Percentiles rank a stretch among this genome's conserved stretches.
Evolutionary conservation across 139 green algal species (phyloP).

Genomic region (Chlamydomonas sp.): DNA sequence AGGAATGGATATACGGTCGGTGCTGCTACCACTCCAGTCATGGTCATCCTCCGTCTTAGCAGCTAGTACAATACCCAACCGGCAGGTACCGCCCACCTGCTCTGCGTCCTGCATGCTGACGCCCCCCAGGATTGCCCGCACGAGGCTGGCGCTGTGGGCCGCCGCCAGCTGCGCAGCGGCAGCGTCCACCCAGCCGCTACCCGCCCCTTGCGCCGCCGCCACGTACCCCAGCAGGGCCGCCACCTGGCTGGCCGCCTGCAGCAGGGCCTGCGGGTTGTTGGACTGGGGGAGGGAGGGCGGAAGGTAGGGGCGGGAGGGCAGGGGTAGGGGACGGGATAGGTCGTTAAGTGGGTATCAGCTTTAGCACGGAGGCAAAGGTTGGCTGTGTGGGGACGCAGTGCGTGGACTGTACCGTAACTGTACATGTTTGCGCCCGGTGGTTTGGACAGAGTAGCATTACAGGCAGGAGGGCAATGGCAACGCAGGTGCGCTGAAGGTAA

Average conservation of each 20-base stretch:
- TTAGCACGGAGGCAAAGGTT: background rate
- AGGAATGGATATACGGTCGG: background rate
- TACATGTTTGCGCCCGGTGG: too few relatives aligned
- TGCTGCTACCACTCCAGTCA: too few relatives aligned
- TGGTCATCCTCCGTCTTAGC: too few relatives aligned
- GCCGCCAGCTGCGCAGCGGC: too few relatives aligned
- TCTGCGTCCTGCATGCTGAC: background rate
- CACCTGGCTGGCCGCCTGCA: background rate
- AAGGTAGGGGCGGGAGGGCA: background rate
- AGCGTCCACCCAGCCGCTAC: too few relatives aligned
- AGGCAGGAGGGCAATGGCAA: too few relatives aligned
- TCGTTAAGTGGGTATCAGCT: background rate
- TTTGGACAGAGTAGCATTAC: background rate
- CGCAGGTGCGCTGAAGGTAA: too few relatives aligned
- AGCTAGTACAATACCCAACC: too few relatives aligned
- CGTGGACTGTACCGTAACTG: too few relatives aligned
- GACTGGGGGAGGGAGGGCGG: background rate
- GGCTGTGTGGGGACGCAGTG: too few relatives aligned
- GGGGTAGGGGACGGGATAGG: background rate
- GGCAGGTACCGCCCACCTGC: background rate
- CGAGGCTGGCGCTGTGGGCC: background rate
- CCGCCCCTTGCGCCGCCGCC: too few relatives aligned
- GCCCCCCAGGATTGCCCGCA: background rate
- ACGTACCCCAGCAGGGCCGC: constrained; percentile 1
- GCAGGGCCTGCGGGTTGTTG: background rate